Conservation (phyloP, 768 basidiomycete genomes). For the Paxillus ammoniavirescens region DNA sequence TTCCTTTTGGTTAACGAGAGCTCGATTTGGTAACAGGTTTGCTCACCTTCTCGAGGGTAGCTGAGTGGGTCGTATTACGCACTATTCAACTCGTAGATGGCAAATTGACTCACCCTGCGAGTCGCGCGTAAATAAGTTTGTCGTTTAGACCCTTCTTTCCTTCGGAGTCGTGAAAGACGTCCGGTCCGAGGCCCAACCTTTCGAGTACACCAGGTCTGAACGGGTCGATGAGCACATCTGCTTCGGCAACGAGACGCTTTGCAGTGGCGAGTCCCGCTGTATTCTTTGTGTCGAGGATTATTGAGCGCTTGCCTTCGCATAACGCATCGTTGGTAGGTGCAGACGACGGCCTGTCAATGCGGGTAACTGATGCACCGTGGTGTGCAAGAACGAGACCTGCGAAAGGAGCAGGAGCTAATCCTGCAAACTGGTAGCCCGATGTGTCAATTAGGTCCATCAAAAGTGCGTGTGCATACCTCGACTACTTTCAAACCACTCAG, state of each 20-base stretch:
- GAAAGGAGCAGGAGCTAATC: slow-evolving; percentile 80
- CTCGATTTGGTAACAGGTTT: background rate
- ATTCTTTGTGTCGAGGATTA: slow-evolving; percentile 65
- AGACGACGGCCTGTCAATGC: slow-evolving; percentile 65
- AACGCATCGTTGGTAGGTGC: slow-evolving; percentile 48
- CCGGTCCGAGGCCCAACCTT: slow-evolving; percentile 71
- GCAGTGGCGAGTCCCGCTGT: slow-evolving; percentile 54
- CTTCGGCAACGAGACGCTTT: slow-evolving; percentile 55
- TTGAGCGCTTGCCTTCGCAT: slow-evolving; percentile 75
- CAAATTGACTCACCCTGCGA: slow-evolving; percentile 57
- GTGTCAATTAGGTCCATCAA: background rate
- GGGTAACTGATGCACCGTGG: slow-evolving; percentile 73
- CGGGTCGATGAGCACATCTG: slow-evolving; percentile 84
- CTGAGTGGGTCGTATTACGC: slow-evolving; percentile 29
- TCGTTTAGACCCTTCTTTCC: slow-evolving; percentile 52
- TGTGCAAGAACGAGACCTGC: slow-evolving; percentile 77
- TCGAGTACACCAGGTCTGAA: slow-evolving; percentile 85
- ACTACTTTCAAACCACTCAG: slow-evolving; percentile 50
- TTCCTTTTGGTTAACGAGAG: slow-evolving; percentile 28
- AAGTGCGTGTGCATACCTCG: slow-evolving; percentile 32
- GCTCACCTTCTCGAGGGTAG: slow-evolving; percentile 60
- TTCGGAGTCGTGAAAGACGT: slow-evolving; percentile 59
- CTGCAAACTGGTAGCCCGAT: slow-evolving; percentile 57
- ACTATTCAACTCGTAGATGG: background rate
- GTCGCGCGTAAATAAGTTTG: slow-evolving; percentile 67